Evolutionary conservation across 495 filamentous ascomycete genomes (phyloP).

Genomic region (Cercophora scortea): DNA sequence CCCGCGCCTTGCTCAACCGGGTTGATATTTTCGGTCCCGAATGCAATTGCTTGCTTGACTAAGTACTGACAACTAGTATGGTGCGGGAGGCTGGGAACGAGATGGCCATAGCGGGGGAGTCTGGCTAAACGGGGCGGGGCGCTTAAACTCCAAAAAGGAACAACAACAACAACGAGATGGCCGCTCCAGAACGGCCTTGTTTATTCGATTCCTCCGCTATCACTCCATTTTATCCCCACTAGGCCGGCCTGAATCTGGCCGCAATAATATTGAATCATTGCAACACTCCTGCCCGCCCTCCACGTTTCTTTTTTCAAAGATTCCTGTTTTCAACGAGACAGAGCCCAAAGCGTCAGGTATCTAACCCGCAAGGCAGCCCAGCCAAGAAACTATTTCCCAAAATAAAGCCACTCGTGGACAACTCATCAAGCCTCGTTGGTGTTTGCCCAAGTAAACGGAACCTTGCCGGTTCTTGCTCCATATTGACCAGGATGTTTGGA

Average conservation of each 20-base stretch:
- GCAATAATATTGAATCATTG: conserved; percentile 15
- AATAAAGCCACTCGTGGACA: not conserved
- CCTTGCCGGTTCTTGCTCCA: conserved; percentile 1
- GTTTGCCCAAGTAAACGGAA: not conserved
- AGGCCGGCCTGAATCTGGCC: conserved; percentile 5
- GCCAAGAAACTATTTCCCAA: not conserved
- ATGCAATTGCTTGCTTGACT: not conserved
- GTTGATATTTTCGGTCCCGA: conserved; percentile 4
- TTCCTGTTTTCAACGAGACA: not conserved
- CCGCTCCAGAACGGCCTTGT: conserved; percentile 11
- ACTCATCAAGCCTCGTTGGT: conserved; percentile 4
- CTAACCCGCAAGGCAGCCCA: not conserved
- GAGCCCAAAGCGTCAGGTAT: not conserved
- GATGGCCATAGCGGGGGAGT: not conserved
- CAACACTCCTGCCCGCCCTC: not conserved
- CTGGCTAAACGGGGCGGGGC: not conserved
- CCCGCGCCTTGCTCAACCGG: conserved; percentile 17
- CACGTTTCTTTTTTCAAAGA: conserved; percentile 19
- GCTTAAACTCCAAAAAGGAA: conserved; percentile 1
- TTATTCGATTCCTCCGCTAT: conserved; percentile 7
- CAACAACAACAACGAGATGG: conserved; percentile 10
- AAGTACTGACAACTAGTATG: not conserved
- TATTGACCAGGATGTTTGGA: conserved; percentile 5
- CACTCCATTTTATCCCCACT: conserved; percentile 1
- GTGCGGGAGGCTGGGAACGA: conserved; percentile 1